Conservation (phyloP, 2,329 filamentous ascomycete species). For the Xylaria sp. region DNA sequence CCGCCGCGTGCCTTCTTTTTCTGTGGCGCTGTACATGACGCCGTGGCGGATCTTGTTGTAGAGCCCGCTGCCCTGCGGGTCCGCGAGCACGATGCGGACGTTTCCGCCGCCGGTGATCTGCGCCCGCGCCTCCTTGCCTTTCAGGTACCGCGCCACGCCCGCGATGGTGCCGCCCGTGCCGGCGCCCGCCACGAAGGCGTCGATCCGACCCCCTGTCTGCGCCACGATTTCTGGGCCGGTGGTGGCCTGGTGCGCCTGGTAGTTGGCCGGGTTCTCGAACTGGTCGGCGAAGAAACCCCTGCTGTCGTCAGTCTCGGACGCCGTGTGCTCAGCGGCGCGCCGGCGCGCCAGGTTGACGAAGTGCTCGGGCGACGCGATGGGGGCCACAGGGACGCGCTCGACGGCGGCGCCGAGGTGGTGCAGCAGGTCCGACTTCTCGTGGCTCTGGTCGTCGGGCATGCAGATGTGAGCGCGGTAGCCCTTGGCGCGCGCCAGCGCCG, state of each 20-base stretch:
- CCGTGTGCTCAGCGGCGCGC: conserved; percentile 79
- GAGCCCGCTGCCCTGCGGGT: conserved; percentile 92
- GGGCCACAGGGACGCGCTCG: conserved; percentile 88
- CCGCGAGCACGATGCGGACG: conserved; percentile 77
- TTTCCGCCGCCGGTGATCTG: conserved; percentile 56
- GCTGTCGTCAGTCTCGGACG: conserved; percentile 66
- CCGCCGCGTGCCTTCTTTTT: conserved; percentile 89
- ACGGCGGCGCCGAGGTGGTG: conserved; percentile 92
- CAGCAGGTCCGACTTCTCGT: conserved; percentile 90
- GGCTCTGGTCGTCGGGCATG: conserved; percentile 92
- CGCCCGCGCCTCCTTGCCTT: conserved; percentile 63
- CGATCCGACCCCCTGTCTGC: conserved; percentile 78
- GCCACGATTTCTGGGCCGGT: conserved; percentile 91
- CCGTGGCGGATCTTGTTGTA: conserved; percentile 93
- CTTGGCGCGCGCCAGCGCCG: conserved; percentile 85
- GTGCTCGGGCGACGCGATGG: conserved; percentile 92
- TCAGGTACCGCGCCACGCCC: conserved; percentile 85
- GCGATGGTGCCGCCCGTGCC: conserved; percentile 95
- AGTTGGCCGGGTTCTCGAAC: conserved; percentile 93
- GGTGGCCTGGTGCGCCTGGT: conserved; percentile 80
- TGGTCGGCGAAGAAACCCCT: conserved; percentile 95
- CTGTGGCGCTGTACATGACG: conserved; percentile 93
- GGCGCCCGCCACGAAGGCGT: conserved; percentile 92
- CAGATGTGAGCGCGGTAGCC: conserved; percentile 96
- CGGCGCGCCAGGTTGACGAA: conserved; percentile 92